These are phyloP conservation scores for Platanthera zijinensis DNA, from an alignment of 106 monocot species.

Conservation along the genomic window DNA sequence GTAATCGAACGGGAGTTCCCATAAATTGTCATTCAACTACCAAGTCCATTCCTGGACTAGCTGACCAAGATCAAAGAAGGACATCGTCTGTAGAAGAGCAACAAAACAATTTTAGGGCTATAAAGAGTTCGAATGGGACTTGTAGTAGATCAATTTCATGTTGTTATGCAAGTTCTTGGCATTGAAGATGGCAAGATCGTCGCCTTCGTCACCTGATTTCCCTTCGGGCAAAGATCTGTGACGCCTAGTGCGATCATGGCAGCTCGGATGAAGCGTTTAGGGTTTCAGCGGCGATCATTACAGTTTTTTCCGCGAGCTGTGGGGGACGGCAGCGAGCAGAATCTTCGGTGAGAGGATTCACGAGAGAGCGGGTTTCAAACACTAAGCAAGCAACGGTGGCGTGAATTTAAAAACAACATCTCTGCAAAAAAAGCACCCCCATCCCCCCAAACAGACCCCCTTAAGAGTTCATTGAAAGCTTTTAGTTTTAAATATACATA, in stretches of 20 bases:
- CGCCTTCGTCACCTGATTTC: constrained; percentile 1
- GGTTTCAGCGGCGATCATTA: not conserved
- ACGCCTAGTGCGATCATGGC: constrained; percentile 4
- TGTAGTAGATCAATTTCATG: constrained; percentile 53
- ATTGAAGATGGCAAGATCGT: constrained; percentile 16
- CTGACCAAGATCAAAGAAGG: not conserved
- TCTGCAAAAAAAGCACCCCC: too few relatives aligned
- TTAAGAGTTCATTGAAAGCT: too few relatives aligned
- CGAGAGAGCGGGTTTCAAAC: too few relatives aligned
- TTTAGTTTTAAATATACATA: too few relatives aligned
- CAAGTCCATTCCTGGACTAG: not conserved
- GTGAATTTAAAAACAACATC: too few relatives aligned
- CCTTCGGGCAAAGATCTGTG: constrained; percentile 6
- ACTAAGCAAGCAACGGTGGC: too few relatives aligned
- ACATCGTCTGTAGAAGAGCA: not conserved
- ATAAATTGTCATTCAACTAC: not conserved
- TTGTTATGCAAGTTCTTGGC: constrained; percentile 39
- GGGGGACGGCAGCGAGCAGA: too few relatives aligned
- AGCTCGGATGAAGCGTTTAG: not conserved
- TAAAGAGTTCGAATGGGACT: constrained; percentile 14
- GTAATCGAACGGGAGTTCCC: not conserved
- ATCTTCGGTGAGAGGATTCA: too few relatives aligned
- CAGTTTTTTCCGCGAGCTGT: too few relatives aligned
- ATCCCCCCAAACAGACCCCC: too few relatives aligned
- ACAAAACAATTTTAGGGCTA: not conserved